Conservation (phyloP, 331 rosid species). For the Pyracantha coccinea region DNA sequence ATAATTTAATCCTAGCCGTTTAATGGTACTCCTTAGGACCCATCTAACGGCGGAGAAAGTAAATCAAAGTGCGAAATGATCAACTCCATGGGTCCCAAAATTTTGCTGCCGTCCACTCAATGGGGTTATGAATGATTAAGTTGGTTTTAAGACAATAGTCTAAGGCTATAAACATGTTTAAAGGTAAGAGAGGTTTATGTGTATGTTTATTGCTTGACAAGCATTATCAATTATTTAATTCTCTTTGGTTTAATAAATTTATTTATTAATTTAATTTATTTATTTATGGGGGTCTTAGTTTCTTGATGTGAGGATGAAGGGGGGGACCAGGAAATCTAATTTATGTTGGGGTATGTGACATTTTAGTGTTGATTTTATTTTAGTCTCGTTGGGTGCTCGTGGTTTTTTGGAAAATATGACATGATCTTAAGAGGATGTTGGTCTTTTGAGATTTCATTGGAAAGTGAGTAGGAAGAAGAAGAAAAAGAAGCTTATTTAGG, state of each 20-base stretch:
- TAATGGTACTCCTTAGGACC: conserved; percentile 33
- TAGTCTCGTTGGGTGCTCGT: conserved; percentile 69
- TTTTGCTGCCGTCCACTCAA: conserved; percentile 41
- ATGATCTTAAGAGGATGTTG: conserved; percentile 73
- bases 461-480: conserved; percentile 27
- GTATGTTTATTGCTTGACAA: conserved; percentile 6
- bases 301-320: conserved; percentile 20
- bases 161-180: conserved; percentile 25
- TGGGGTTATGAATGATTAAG: conserved; percentile 35
- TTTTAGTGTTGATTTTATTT: conserved; percentile 14
- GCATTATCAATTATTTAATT: background rate
- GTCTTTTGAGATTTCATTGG: conserved; percentile 84
- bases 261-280: background rate
- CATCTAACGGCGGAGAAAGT: conserved; percentile 51
- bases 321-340: conserved; percentile 71
- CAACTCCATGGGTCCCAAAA: conserved; percentile 40
- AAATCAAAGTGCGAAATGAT: conserved; percentile 14
- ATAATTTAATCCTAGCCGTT: conserved; percentile 33
- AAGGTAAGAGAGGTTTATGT: conserved; percentile 3
- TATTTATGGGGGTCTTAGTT: conserved; percentile 3
- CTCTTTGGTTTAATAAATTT: background rate
- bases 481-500: too few relatives aligned
- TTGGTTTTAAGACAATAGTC: conserved; percentile 27
- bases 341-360: conserved; percentile 49
- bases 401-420: conserved; percentile 96